These are phyloP conservation scores for Plasmodium ovale DNA, from an alignment of 169 alveolate genomes.

Conservation along the genomic window DNA sequence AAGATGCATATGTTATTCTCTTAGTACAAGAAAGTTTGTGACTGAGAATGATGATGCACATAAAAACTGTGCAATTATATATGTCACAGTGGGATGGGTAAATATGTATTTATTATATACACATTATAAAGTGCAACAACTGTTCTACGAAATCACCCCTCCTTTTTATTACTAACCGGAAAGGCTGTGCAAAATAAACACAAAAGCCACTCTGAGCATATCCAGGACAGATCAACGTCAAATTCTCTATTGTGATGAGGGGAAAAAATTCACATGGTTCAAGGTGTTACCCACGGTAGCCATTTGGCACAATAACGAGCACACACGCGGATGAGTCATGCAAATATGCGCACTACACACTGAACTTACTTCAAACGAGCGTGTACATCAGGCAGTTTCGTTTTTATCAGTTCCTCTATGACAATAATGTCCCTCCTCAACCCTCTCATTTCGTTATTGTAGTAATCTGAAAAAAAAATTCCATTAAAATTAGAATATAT, in stretches of 20 bases:
- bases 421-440: conserved; percentile 87
- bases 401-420: conserved; percentile 81
- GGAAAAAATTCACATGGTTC: not conserved
- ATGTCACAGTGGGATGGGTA: too few relatives aligned
- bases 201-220: conserved; percentile 90
- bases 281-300: too few relatives aligned
- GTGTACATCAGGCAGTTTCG: conserved; percentile 81
- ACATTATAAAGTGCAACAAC: too few relatives aligned
- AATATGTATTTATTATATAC: too few relatives aligned
- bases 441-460: conserved; percentile 88
- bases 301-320: too few relatives aligned
- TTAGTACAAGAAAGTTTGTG: too few relatives aligned
- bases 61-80: too few relatives aligned
- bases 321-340: too few relatives aligned
- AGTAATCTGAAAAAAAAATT: conserved; percentile 80
- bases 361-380: conserved; percentile 81
- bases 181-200: conserved; percentile 86
- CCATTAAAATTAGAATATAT: too few relatives aligned
- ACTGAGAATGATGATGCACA: too few relatives aligned
- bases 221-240: conserved; percentile 86
- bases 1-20: too few relatives aligned
- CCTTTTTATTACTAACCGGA: conserved; percentile 79
- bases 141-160: too few relatives aligned
- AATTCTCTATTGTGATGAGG: conserved; percentile 75
- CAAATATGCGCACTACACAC: not conserved